These are phyloP conservation scores for Blastobotrys petasosporus DNA, from an alignment of 1,139 yeast species.

Conservation along the genomic window DNA sequence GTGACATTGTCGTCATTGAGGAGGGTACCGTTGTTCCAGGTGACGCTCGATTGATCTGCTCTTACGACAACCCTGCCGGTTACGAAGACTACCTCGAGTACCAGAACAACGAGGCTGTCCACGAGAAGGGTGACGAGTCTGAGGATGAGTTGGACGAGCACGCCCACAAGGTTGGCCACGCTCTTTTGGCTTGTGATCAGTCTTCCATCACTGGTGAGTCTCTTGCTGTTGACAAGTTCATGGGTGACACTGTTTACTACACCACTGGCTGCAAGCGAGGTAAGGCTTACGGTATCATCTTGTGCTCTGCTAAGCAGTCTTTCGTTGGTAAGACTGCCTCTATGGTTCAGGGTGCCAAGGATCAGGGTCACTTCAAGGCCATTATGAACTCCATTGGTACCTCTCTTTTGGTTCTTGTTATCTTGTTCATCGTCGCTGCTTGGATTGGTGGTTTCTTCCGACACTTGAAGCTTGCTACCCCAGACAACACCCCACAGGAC, in stretches of 20 bases:
- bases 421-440: conserved; percentile 61
- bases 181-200: conserved; percentile 66
- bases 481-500: conserved; percentile 32
- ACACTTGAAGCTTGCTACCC: conserved; percentile 59
- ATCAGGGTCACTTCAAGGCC: conserved; percentile 73
- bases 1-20: conserved; percentile 87
- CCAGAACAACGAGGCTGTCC: conserved; percentile 50
- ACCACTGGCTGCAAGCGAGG: conserved; percentile 78
- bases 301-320: conserved; percentile 66
- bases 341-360: conserved; percentile 72
- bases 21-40: conserved; percentile 95
- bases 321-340: conserved; percentile 76
- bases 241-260: conserved; percentile 65
- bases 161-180: conserved; percentile 33
- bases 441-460: conserved; percentile 81
- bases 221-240: conserved; percentile 67
- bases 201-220: conserved; percentile 82
- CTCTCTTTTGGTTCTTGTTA: conserved; percentile 63
- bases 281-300: conserved; percentile 68
- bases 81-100: conserved; percentile 35
- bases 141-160: conserved; percentile 56
- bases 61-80: conserved; percentile 37
- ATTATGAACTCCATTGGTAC: conserved; percentile 80
- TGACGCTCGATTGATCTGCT: conserved; percentile 78
- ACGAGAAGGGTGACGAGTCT: conserved; percentile 76